Percentiles rank a stretch among this genome's conserved stretches.
Conservation (phyloP, 257 asterid genomes). For the Vinca minor region DNA sequence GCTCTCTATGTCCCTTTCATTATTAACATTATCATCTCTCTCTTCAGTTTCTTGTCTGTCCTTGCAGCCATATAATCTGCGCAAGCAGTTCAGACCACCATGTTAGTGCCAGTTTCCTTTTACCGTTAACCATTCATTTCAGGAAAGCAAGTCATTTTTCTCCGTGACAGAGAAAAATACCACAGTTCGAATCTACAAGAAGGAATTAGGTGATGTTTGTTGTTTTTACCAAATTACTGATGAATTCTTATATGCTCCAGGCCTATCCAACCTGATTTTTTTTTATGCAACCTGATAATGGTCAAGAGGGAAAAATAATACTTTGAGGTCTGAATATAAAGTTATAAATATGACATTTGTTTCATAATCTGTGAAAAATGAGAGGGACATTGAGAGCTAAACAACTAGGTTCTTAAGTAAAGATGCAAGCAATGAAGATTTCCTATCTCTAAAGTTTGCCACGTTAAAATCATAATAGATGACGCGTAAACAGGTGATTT, state of each 20-base stretch:
- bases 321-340: too few species aligned
- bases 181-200: not conserved
- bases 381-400: too few species aligned
- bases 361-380: too few species aligned
- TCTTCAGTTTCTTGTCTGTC: not conserved
- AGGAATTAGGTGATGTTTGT: not conserved
- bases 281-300: too few species aligned
- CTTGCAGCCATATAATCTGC: constrained; percentile 3
- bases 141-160: not conserved
- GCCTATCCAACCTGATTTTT: too few species aligned
- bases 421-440: not conserved
- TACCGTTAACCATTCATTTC: not conserved
- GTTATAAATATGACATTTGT: too few species aligned
- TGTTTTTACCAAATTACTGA: too few species aligned
- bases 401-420: not conserved
- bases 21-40: constrained; percentile 16
- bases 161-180: not conserved
- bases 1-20: constrained; percentile 9
- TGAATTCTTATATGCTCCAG: not conserved
- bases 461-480: not conserved
- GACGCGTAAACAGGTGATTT: too few species aligned
- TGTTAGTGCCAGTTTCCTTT: not conserved
- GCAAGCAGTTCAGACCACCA: not conserved
- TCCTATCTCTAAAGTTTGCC: not conserved
- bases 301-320: too few species aligned